phyloP scores from a whole-genome alignment of 345 rosid genomes.

The Durio zibethinus region DNA sequence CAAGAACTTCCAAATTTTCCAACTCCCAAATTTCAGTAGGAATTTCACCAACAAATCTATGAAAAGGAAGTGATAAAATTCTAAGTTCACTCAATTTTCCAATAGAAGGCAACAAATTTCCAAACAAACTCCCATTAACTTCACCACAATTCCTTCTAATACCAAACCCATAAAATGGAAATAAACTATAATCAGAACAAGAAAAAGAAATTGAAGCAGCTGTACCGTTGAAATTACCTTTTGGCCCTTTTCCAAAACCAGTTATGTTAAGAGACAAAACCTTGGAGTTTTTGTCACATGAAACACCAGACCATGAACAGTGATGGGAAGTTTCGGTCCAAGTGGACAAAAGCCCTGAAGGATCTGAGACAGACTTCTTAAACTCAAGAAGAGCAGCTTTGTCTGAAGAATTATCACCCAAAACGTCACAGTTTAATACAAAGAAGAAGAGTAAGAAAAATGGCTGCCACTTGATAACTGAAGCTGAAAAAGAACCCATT shows the following conservation, averaged over 20 bases:
- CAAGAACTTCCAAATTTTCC: slow-evolving; percentile 80
- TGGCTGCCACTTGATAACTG: slow-evolving; percentile 45
- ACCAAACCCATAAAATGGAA: slow-evolving; percentile 73
- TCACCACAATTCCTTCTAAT: slow-evolving; percentile 54
- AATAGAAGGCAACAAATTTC: slow-evolving; percentile 51
- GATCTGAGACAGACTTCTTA: slow-evolving; percentile 62
- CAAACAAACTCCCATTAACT: slow-evolving; percentile 50
- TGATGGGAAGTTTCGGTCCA: slow-evolving; percentile 52
- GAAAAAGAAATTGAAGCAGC: slow-evolving; percentile 32
- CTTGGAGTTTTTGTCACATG: slow-evolving; percentile 53
- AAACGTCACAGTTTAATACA: slow-evolving; percentile 17
- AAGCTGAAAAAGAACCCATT: slow-evolving; percentile 47
- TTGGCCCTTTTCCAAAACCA: slow-evolving; percentile 40
- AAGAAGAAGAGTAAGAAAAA: slow-evolving; percentile 35
- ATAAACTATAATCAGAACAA: slow-evolving; percentile 53
- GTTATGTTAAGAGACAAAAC: slow-evolving; percentile 72
- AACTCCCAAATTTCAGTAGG: slow-evolving; percentile 71
- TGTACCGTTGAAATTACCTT: slow-evolving; percentile 40
- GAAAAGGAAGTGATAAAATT: slow-evolving; percentile 74
- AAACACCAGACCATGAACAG: slow-evolving; percentile 72
- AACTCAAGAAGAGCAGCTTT: slow-evolving; percentile 63
- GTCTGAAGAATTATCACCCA: slow-evolving; percentile 41
- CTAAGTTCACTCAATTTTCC: slow-evolving; percentile 58
- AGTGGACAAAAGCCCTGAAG: slow-evolving; percentile 52
- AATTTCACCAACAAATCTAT: slow-evolving; percentile 62